Base-by-base conservation (phyloP, 2,329 filamentous ascomycete genomes). In the Aspergillus sp. region DNA sequence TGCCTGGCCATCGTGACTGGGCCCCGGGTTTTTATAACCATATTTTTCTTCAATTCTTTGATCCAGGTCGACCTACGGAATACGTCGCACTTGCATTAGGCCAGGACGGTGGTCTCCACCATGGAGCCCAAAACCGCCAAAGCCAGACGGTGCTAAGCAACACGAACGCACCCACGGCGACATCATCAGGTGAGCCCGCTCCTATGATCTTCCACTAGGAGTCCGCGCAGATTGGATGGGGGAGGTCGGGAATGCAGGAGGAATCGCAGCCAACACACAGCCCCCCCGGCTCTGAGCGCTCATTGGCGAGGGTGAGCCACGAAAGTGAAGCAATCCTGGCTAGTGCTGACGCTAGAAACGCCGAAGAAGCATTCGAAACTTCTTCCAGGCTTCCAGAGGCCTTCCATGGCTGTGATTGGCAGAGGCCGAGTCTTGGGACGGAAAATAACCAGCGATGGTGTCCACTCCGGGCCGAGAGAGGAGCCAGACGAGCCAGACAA, bases 281-380 rank as follows among this genome's bases (percentile, higher is more conserved):
- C 64, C 63, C 49, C 63, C 62, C 62, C 27, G 55, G 56, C 54
- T 32, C 47, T 41, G 51, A 17, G 50, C 19, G 30, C 38, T 59
- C 17, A 66, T 67, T 67, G 65, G 65, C 19, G 58, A 27, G 23
- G 23, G 10, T 19, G 19, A 13, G 21, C 23, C 39, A 25, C 36
- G 17, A 49, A 50, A 64, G 56, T 64, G 60, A 61, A 50, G 62
- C 58, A 56, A 65, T 62, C 64, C 65, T 57, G 60, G 63, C 60
- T 60, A 60, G 54, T 54, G 65, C 62, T 62, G 58, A 62, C 66
- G 62, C 66, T 67, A 68, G 65, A 67, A 68, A 64, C 61, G 54
- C 54, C 52, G 64, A 61, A 49, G 65, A 68, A 67, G 54, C 57
- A 56, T 61, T 55, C 39, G 61, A 62, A 63, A 47, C 58, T 68